Evolutionary conservation across 2,329 filamentous ascomycete species (phyloP), one percentile per base, ranked within the genome.

Genomic region (Pyrenophora teres): DNA sequence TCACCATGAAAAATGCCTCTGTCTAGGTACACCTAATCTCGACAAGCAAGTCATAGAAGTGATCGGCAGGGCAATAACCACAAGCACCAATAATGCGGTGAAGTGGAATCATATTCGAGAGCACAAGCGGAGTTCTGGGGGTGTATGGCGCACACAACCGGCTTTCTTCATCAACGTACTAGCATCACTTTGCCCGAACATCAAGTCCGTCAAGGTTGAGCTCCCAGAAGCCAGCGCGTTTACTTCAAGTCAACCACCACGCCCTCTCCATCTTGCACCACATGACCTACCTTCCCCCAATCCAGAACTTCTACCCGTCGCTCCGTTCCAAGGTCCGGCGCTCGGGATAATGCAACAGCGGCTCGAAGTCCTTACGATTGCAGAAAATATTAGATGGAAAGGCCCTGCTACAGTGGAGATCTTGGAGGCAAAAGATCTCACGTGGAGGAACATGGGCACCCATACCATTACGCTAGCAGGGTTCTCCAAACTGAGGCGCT

Each of bases 331-430:
- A 6, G 59, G 53, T 6, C 27, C 46, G 6, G 50, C 51, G 0
- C 30, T 53, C 15, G 10, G 40, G 2, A 18, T 57, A 3, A 41
- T 61, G 8, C 36, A 46, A 13, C 31, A 33, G 7, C 52, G 39
- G 16, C 52, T 66, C 8, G 53, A 52, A 13, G n/a, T 33, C 4
- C 57, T 64, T 19, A 62, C 45, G 1, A 54, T 64, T 13, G 18
- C 31, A 9, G 42, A 56, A 25, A 41, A 50, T 4, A 45, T 35
- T 9, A 46, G 47, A 12, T 58, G 50, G 47, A 57, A 56, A 27
- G 54, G 58, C 3, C 41, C 48, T 6, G 19, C 25, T 3, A 57
- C 52, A 16, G 30, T 35, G 2, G 56, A 61, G 23, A 21, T 62
- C 4, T 39, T 64, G 8, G n/a, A 23, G n/a, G 19, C 46, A 13